Percentiles rank a stretch among this genome's conserved stretches.
phyloP scores from a whole-genome alignment of 2,329 filamentous ascomycete genomes.

The Hymenoscyphus fructigenus region DNA sequence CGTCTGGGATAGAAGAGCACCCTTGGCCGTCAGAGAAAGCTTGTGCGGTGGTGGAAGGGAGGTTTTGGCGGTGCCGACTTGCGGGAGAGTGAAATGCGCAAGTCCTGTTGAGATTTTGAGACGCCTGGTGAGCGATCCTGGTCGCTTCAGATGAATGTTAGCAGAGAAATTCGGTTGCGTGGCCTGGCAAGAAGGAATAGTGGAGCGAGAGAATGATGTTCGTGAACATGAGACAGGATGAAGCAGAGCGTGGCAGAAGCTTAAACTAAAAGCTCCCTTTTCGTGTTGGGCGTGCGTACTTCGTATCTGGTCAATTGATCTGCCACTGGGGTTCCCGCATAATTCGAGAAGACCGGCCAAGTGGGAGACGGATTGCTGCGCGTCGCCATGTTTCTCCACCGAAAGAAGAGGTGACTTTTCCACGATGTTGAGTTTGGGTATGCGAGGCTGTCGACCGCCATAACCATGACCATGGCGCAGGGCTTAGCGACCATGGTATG shows the following conservation, averaged over 20 bases:
- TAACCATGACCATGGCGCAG: slow-evolving; percentile 5
- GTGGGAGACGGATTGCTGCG: background rate
- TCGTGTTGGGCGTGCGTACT: background rate
- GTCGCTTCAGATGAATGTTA: slow-evolving; percentile 35
- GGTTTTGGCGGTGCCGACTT: slow-evolving; percentile 17
- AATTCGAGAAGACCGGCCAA: background rate
- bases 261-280: slow-evolving; percentile 21
- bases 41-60: slow-evolving; percentile 20
- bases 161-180: slow-evolving; percentile 15
- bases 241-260: slow-evolving; percentile 34
- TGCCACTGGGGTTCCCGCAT: background rate
- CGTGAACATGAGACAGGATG: slow-evolving; percentile 31
- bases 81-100: slow-evolving; percentile 12
- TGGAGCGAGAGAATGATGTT: background rate
- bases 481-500: slow-evolving; percentile 7
- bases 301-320: no score
- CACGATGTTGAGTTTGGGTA: background rate
- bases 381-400: background rate
- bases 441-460: background rate
- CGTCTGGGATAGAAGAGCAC: slow-evolving; percentile 16
- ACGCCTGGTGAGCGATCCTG: slow-evolving; percentile 28
- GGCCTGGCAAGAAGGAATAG: background rate
- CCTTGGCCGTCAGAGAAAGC: slow-evolving; percentile 15
- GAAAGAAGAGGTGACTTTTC: background rate
- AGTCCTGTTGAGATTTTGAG: slow-evolving; percentile 25